Evolutionary conservation across 1,139 yeast species (phyloP), one percentile per base, ranked within the genome.

Genomic region (Hanseniaspora uvarum): DNA sequence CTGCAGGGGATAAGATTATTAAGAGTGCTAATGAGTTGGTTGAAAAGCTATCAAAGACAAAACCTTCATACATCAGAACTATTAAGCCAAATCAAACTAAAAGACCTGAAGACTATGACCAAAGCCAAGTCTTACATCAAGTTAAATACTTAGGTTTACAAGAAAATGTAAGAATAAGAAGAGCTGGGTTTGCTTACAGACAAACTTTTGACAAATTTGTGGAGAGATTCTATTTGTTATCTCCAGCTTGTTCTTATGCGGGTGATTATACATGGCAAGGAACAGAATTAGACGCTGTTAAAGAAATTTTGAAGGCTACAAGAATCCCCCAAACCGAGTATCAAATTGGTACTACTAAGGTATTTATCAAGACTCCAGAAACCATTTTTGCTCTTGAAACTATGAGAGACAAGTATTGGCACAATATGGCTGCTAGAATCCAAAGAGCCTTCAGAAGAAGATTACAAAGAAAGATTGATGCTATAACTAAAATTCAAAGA

Each of bases 181-280:
- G 98, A 72, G 98, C 99, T 0, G 99, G 99, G 52, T 94, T 94
- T 70, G 98, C 99, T 1, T 92, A 89, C 65, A 83, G 99, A 70
- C 95, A 95, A 59, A 86, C 96, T 0, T 94, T 89, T 70, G 97
- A 92, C 56, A 88, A 89, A 68, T 94, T 94, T 66, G 96, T 88
- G n/a, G 96, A 94, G 70, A 76, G 98, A 63, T 94, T 94, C 67
- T 92, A 87, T 67, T 71, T 94, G 55, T 73, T 94, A 53, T 88
- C 97, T 0, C 80, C 89, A 3, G 79, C 81, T 60, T 89, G 97
- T 36, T 94, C 96, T 4, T 94, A 94, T 70, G 99, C 98, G 3
- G 98, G 99, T 68, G 98, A 94, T 62, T 94, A 86, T 65, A 89
- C 86, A 52, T 94, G 96, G 96, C 73, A 74, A 50, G 98, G 98